These are phyloP conservation scores for Fusarium buharicum DNA, from an alignment of 2,329 filamentous ascomycete species.

Conservation along the genomic window DNA sequence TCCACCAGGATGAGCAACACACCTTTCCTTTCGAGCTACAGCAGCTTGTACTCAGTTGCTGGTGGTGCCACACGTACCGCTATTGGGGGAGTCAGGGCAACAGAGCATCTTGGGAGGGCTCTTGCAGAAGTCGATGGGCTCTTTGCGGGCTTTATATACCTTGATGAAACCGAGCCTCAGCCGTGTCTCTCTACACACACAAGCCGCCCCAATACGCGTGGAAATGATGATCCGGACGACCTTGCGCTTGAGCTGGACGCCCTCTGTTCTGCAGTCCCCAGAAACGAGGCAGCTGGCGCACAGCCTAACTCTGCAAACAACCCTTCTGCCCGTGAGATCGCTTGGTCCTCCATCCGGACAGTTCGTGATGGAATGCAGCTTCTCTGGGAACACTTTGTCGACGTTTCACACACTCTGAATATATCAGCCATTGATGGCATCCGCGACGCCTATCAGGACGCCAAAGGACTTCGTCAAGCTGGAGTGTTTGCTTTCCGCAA, in stretches of 20 bases:
- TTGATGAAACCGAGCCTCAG: constrained; percentile 9
- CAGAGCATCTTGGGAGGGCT: constrained; percentile 2
- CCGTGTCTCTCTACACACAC: too few relatives aligned
- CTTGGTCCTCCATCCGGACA: constrained; percentile 16
- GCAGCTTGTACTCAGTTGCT: neutral
- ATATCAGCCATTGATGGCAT: constrained; percentile 10
- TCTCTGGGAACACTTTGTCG: constrained; percentile 17
- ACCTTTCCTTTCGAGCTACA: neutral
- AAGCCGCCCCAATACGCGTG: too few relatives aligned
- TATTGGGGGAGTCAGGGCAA: neutral
- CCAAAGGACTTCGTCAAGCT: constrained; percentile 22
- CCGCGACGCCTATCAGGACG: constrained; percentile 1
- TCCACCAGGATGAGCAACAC: neutral
- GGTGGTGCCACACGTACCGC: neutral
- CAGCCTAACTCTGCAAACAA: neutral
- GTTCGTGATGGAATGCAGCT: constrained; percentile 13
- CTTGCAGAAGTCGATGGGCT: constrained; percentile 29
- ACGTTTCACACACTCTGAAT: neutral
- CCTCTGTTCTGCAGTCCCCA: fast-evolving
- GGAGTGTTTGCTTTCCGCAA: constrained; percentile 36
- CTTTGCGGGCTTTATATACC: constrained; percentile 21
- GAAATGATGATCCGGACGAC: fast-evolving
- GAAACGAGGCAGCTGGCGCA: neutral
- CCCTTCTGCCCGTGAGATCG: neutral
- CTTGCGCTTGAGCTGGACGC: constrained; percentile 3